Percentiles rank a stretch among this genome's conserved stretches.
phyloP scores from a whole-genome alignment of 768 basidiomycete species.

The Tremella mesenterica region DNA sequence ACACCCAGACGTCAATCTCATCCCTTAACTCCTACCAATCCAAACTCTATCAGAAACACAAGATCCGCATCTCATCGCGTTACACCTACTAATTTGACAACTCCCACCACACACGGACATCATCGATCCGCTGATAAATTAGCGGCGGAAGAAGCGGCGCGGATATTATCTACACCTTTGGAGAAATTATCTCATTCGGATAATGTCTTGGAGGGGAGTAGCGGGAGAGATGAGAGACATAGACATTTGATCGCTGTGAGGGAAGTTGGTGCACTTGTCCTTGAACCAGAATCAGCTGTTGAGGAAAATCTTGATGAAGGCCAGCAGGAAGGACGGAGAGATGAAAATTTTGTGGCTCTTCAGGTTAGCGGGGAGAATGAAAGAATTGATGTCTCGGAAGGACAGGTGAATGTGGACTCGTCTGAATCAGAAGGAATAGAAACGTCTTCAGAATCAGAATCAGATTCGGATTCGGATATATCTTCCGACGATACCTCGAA shows the following conservation, averaged over 20 bases:
- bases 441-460: background rate
- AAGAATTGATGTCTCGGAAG: background rate
- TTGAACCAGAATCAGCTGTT: background rate
- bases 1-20: too few relatives aligned
- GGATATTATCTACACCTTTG: conserved; percentile 6
- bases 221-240: conserved; percentile 4
- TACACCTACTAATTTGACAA: too few relatives aligned
- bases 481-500: background rate
- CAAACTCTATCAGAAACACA: too few relatives aligned
- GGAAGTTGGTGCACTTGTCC: background rate
- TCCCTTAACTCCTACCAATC: too few relatives aligned
- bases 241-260: conserved; percentile 1
- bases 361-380: background rate
- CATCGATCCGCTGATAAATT: conserved; percentile 30
- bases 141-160: conserved; percentile 20
- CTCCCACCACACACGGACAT: background rate
- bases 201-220: too few relatives aligned
- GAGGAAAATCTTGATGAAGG: background rate
- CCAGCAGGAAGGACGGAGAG: background rate
- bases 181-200: too few relatives aligned
- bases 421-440: background rate
- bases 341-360: too few relatives aligned
- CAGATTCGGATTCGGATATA: background rate
- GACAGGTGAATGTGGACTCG: background rate
- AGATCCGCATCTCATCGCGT: too few relatives aligned